phyloP scores from a whole-genome alignment of 2,329 filamentous ascomycete genomes.

The Colletotrichum phormii region DNA sequence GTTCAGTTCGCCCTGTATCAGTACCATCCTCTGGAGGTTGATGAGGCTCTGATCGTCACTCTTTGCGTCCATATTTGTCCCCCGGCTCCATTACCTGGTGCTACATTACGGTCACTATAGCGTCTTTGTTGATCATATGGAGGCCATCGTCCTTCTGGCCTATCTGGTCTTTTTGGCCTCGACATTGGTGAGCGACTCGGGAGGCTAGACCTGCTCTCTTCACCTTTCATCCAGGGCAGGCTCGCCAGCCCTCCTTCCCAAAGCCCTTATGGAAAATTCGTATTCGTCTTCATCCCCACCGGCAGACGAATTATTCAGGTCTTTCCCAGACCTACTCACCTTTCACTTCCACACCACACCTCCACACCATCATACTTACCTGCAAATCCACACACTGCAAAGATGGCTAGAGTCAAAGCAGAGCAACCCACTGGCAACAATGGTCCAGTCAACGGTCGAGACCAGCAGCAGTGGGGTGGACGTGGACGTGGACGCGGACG shows the following conservation, averaged over 20 bases:
- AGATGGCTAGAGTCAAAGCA: not conserved
- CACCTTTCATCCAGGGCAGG: not conserved
- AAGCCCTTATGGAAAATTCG: too few species aligned
- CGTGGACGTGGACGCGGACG: not conserved
- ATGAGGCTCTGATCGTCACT: not conserved
- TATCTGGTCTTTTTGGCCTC: not conserved
- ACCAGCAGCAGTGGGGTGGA: not conserved
- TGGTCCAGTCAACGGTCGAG: not conserved
- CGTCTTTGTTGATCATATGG: not conserved
- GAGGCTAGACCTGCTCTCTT: not conserved
- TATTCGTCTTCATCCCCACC: not conserved
- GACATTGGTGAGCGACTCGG: not conserved
- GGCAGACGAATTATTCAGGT: not conserved
- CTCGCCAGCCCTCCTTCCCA: too few species aligned
- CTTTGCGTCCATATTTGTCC: not conserved
- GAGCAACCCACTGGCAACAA: not conserved
- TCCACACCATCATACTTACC: not conserved
- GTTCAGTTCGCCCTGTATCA: not conserved
- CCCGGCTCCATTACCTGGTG: not conserved
- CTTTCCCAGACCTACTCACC: not conserved
- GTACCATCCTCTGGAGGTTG: not conserved
- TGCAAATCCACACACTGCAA: not conserved
- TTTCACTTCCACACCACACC: not conserved
- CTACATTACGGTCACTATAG: not conserved
- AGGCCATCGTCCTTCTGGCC: not conserved